Percentiles rank a stretch among this genome's conserved stretches.
Conservation (phyloP, 139 green algal genomes). For the Trebouxia sp. region DNA sequence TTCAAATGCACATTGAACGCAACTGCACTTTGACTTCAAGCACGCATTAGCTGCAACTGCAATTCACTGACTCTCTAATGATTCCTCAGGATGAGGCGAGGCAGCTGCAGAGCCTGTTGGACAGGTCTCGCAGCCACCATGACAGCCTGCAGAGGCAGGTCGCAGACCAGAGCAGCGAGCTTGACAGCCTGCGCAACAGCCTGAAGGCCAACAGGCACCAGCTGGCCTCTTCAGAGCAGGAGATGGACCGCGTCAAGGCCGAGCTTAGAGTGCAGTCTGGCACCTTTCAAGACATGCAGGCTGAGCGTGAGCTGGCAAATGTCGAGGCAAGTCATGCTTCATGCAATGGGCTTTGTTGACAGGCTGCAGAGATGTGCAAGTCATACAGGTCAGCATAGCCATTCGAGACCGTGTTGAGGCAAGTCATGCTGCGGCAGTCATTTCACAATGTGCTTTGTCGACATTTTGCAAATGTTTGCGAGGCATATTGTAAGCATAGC, state of each 20-base stretch:
- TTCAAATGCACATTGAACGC: neutral
- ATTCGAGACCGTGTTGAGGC: too few relatives aligned
- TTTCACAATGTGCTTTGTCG: too few relatives aligned
- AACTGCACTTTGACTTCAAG: too few relatives aligned
- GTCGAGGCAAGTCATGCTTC: neutral
- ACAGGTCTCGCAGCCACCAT: slow-evolving; percentile 12
- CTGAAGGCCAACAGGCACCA: slow-evolving; percentile 13
- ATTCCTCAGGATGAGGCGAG: slow-evolving; percentile 1
- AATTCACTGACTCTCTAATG: neutral
- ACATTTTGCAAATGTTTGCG: too few relatives aligned
- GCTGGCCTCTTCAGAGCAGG: neutral
- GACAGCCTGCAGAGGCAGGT: slow-evolving; percentile 19
- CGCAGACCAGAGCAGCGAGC: neutral
- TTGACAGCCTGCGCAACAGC: neutral
- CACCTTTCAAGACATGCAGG: slow-evolving; percentile 23
- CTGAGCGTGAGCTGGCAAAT: slow-evolving; percentile 3
- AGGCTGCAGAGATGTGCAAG: neutral
- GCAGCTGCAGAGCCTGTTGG: slow-evolving; percentile 3
- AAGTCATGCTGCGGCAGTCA: too few relatives aligned
- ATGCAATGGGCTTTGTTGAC: too few relatives aligned
- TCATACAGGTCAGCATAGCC: too few relatives aligned
- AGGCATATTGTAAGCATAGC: too few relatives aligned
- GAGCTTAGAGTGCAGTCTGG: neutral
- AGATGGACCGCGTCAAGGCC: neutral
- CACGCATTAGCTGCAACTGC: neutral